A percentile compares a stretch with the other conserved stretches of the same genome.
Evolutionary conservation across 768 basidiomycete genomes (phyloP).

Genomic region (Tricholoma sp.): DNA sequence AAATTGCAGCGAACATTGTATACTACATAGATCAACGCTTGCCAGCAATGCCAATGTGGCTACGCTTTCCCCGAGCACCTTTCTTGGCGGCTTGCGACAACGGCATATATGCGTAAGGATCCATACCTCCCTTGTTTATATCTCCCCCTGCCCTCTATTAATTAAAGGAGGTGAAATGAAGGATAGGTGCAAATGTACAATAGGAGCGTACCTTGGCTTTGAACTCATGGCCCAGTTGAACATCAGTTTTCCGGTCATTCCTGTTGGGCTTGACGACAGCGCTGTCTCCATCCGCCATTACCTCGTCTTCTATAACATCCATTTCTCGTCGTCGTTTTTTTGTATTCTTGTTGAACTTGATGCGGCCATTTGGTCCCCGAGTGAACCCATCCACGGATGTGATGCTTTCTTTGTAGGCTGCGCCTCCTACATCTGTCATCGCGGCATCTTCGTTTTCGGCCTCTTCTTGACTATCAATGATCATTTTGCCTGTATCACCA

Average conservation of each 20-base stretch:
- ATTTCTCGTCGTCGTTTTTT: slow-evolving; percentile 83
- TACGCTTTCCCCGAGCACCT: slow-evolving; percentile 32
- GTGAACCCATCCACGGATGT: slow-evolving; percentile 88
- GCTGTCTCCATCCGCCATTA: slow-evolving; percentile 70
- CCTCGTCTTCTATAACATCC: slow-evolving; percentile 59
- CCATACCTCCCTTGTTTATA: slow-evolving; percentile 78
- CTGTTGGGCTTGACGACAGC: slow-evolving; percentile 39
- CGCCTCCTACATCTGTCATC: slow-evolving; percentile 55
- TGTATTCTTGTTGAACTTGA: slow-evolving; percentile 97
- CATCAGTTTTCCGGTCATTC: slow-evolving; percentile 47
- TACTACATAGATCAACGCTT: slow-evolving; percentile 37
- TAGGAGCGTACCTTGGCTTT: slow-evolving; percentile 77
- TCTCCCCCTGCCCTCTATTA: slow-evolving; percentile 90
- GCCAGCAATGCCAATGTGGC: slow-evolving; percentile 53
- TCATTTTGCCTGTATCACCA: slow-evolving; percentile 73
- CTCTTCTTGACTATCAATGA: slow-evolving; percentile 59
- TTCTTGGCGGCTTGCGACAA: slow-evolving; percentile 80
- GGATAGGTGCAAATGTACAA: neutral
- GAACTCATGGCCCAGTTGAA: slow-evolving; percentile 78
- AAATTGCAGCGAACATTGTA: slow-evolving; percentile 2
- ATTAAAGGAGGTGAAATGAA: slow-evolving; percentile 8
- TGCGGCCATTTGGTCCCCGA: slow-evolving; percentile 73
- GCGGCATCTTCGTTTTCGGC: slow-evolving; percentile 37
- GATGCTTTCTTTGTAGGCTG: slow-evolving; percentile 79
- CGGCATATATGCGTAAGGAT: slow-evolving; percentile 91